Evolutionary conservation across 805 yeast genomes (phyloP).

Genomic region (Kluyveromyces lactis): DNA sequence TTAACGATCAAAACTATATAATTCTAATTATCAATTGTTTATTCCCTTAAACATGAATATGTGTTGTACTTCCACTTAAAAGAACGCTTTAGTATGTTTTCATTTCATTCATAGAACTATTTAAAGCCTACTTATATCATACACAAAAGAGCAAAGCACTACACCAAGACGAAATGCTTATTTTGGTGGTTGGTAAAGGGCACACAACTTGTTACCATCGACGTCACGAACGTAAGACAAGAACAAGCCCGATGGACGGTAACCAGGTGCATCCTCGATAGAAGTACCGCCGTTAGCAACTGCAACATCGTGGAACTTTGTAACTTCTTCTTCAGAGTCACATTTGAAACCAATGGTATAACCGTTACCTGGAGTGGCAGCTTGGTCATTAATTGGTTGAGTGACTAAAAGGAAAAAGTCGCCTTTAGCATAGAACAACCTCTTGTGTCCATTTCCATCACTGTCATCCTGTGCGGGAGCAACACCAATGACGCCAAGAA

Average conservation of each 20-base stretch:
- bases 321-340: not conserved
- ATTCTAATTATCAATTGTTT: no score
- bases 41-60: no score
- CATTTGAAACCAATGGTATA: not conserved
- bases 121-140: no score
- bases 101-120: no score
- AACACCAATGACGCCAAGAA: not conserved
- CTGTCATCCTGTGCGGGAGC: not conserved
- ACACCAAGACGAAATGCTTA: no score
- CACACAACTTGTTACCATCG: not conserved
- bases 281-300: not conserved
- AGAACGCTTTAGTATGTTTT: no score
- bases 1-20: no score
- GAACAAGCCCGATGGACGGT: not conserved
- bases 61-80: no score
- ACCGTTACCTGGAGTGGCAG: not conserved
- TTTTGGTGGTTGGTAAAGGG: not conserved
- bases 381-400: not conserved
- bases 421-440: not conserved
- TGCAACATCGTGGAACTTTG: not conserved
- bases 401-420: not conserved
- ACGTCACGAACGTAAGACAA: not conserved
- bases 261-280: not conserved
- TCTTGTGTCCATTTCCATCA: not conserved
- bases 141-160: no score